phyloP scores from a whole-genome alignment of 2,329 filamentous ascomycete genomes.

The Incumbomyces delicatus region DNA sequence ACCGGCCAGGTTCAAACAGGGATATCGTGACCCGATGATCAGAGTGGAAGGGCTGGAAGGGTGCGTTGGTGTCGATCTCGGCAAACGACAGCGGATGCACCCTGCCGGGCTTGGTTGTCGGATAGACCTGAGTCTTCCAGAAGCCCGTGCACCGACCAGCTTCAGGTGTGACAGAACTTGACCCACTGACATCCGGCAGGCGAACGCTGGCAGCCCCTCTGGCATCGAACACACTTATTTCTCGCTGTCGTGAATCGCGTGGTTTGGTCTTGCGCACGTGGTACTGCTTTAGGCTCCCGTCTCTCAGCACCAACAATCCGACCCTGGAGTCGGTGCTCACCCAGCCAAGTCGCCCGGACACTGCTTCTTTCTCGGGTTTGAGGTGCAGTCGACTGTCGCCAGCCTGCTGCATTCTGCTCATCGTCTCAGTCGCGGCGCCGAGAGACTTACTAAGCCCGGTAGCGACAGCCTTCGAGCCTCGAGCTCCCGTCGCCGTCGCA shows the following conservation, averaged over 20 bases:
- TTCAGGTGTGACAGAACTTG: slow-evolving; percentile 11
- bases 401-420: slow-evolving; percentile 38
- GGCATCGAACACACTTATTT: slow-evolving; percentile 26
- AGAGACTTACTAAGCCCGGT: slow-evolving; percentile 42
- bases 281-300: slow-evolving; percentile 28
- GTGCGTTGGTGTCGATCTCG: slow-evolving; percentile 90
- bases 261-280: slow-evolving; percentile 21
- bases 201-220: slow-evolving; percentile 14
- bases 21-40: slow-evolving; percentile 74
- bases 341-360: slow-evolving; percentile 39
- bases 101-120: slow-evolving; percentile 29
- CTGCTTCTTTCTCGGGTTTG: slow-evolving; percentile 26
- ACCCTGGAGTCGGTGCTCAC: slow-evolving; percentile 31
- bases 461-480: slow-evolving; percentile 38
- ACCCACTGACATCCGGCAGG: slow-evolving; percentile 10
- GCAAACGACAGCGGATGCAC: slow-evolving; percentile 58
- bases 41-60: slow-evolving; percentile 93
- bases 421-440: slow-evolving; percentile 38
- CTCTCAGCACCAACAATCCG: slow-evolving; percentile 36
- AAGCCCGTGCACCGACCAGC: slow-evolving; percentile 21
- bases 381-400: slow-evolving; percentile 41
- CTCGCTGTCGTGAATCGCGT: slow-evolving; percentile 14
- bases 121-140: slow-evolving; percentile 37
- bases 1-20: slow-evolving; percentile 42
- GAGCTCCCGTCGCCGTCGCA: slow-evolving; percentile 37